Base-by-base conservation (phyloP, 345 rosid genomes). In the Gossypioides kirkii region DNA sequence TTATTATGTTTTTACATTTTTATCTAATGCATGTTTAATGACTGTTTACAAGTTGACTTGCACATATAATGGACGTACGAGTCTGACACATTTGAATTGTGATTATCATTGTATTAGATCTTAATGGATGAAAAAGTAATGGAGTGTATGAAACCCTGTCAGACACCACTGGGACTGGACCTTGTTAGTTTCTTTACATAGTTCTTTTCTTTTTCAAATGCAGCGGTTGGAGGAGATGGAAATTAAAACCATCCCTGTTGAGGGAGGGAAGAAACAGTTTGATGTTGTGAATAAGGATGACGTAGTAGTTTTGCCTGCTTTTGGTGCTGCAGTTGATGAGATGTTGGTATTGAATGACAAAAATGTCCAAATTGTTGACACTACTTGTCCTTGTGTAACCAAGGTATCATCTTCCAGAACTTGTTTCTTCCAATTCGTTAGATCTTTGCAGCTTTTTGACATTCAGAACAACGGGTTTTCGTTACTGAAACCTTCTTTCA, bases 321-420 rank as follows among this genome's bases (percentile, higher is more conserved):
- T 92, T 86, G 97, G 99, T 69, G 99, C 93, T 84, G 88, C 90
- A 4, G 98, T 95, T 36, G 93, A 91, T 42, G 98, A 95, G 80
- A 87, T 95, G 99, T 79, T 84, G 82, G 78, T 81, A 77, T 74
- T 92, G 52, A 86, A 72, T 55, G 71, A 87, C 38, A 89, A 80
- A 41, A 86, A 82, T 42, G 96, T 95, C 2, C 99, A 92, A 74
- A 92, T 95, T 60, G 94, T 95, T 26, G 99, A 95, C 72, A 92
- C 99, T 2, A 92, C 99, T 79, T 95, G 99, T 85, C 98, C 98
- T 69, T 95, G 97, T 98, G 99, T 95, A 46, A 82, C 96, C 25
- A 95, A 91, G 97, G 97, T 94, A 86, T 59, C 63, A 65, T 38
- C 16, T 43, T 0, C 25, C 36, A 13, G 25, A 46, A n/a, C 50